A percentile compares a stretch with the other conserved stretches of the same genome.
Evolutionary conservation across 495 filamentous ascomycete genomes (phyloP).

Genomic region (Penicillium waksmanii): DNA sequence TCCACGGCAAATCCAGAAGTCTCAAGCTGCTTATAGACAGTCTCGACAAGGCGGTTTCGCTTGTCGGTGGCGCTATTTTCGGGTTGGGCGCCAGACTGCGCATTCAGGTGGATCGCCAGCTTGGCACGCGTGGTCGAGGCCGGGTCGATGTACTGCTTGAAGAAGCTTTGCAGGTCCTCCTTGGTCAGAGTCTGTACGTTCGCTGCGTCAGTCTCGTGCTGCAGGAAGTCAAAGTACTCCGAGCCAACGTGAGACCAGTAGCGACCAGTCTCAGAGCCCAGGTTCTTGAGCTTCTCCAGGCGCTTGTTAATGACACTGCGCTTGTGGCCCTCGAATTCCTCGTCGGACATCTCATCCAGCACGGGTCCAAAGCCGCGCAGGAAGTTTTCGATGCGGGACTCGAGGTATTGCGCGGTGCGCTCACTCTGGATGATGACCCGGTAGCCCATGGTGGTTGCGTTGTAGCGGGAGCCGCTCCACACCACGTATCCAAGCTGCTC

Average conservation of each 20-base stretch:
- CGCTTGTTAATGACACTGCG: constrained; percentile 85
- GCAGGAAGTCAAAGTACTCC: constrained; percentile 88
- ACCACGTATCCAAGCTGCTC: constrained; percentile 98
- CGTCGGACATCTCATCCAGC: constrained; percentile 75
- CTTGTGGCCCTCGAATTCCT: constrained; percentile 90
- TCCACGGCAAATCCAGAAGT: constrained; percentile 52
- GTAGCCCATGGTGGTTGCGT: constrained; percentile 76
- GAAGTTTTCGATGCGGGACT: constrained; percentile 85
- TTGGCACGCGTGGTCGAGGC: constrained; percentile 75
- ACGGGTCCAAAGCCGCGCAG: constrained; percentile 63
- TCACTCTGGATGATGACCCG: constrained; percentile 95
- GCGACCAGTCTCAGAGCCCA: constrained; percentile 78
- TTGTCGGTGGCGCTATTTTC: constrained; percentile 49
- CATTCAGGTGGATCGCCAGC: constrained; percentile 78
- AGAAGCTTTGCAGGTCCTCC: constrained; percentile 78
- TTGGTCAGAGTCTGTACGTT: constrained; percentile 76
- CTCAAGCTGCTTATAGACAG: constrained; percentile 55
- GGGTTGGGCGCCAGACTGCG: constrained; percentile 59
- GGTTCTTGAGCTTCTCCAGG: constrained; percentile 90
- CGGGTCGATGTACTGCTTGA: constrained; percentile 74
- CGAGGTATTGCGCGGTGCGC: constrained; percentile 77
- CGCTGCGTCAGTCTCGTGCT: constrained; percentile 76
- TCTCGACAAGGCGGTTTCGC: constrained; percentile 55
- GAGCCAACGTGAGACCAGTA: constrained; percentile 85
- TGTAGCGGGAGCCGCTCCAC: constrained; percentile 74